These are phyloP conservation scores for Leccinum subgranulosum DNA, from an alignment of 768 basidiomycete genomes.

Conservation along the genomic window DNA sequence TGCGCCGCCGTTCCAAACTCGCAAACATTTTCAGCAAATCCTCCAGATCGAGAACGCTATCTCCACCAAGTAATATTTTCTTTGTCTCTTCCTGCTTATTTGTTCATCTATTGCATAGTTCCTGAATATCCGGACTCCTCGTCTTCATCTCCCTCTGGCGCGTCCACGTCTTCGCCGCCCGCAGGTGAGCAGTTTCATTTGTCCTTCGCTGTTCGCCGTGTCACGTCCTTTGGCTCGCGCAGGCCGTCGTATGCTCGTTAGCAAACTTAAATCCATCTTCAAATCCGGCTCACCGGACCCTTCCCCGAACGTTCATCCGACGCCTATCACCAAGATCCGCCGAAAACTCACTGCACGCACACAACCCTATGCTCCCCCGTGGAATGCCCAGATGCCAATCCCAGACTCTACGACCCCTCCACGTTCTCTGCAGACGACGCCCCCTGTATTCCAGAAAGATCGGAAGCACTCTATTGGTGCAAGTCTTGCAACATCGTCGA, in stretches of 20 bases:
- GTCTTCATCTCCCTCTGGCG: background rate
- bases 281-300: conserved; percentile 11
- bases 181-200: background rate
- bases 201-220: background rate
- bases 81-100: background rate
- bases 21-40: conserved; percentile 16
- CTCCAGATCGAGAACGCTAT: conserved; percentile 15
- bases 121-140: background rate
- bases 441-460: background rate
- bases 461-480: background rate
- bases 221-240: background rate
- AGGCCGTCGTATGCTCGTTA: conserved; percentile 12
- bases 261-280: conserved; percentile 25
- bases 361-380: conserved; percentile 38
- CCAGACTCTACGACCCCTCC: conserved; percentile 3
- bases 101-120: conserved; percentile 2
- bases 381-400: conserved; percentile 32
- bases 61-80: conserved; percentile 12
- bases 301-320: conserved; percentile 1
- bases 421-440: background rate
- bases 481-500: background rate
- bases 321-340: conserved; percentile 14
- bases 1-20: conserved; percentile 11
- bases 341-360: conserved; percentile 31
- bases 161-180: background rate